A percentile compares a stretch with the other conserved stretches of the same genome.
These are phyloP conservation scores for Pichia sp. DNA, from an alignment of 1,139 yeast species.

Conservation along the genomic window DNA sequence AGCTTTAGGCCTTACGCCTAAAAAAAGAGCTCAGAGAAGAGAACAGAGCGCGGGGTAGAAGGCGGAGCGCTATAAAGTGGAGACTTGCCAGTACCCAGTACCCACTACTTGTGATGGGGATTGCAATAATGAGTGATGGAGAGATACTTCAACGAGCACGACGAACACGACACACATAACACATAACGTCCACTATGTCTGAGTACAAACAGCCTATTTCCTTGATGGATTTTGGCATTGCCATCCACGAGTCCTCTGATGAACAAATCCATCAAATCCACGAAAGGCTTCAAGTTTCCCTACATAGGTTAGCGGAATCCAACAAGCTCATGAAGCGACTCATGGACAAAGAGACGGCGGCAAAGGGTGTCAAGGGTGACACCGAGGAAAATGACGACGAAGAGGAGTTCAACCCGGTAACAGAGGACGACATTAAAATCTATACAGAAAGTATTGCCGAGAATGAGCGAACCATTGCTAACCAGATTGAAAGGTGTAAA, in stretches of 20 bases:
- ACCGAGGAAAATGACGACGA: slow-evolving; percentile 13
- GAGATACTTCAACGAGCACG: too few relatives aligned
- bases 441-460: slow-evolving; percentile 15
- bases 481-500: slow-evolving; percentile 29
- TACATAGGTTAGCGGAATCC: slow-evolving; percentile 29
- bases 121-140: too few relatives aligned
- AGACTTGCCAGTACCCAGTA: too few relatives aligned
- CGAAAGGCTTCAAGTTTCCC: slow-evolving; percentile 27
- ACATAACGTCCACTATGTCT: too few relatives aligned
- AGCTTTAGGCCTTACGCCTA: too few relatives aligned
- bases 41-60: too few relatives aligned
- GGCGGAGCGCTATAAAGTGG: too few relatives aligned
- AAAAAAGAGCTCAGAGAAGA: too few relatives aligned
- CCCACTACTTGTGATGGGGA: too few relatives aligned
- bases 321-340: slow-evolving; percentile 28
- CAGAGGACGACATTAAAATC: slow-evolving; percentile 13
- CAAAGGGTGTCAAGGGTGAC: background rate
- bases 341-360: slow-evolving; percentile 20
- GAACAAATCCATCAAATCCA: slow-evolving; percentile 26
- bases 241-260: slow-evolving; percentile 29
- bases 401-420: slow-evolving; percentile 15
- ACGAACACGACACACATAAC: too few relatives aligned
- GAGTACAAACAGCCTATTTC: slow-evolving; percentile 29
- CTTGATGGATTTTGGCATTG: slow-evolving; percentile 30
- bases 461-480: slow-evolving; percentile 23